Base-by-base conservation (phyloP, 2,329 filamentous ascomycete genomes). In the Cyanodermella asteris region DNA sequence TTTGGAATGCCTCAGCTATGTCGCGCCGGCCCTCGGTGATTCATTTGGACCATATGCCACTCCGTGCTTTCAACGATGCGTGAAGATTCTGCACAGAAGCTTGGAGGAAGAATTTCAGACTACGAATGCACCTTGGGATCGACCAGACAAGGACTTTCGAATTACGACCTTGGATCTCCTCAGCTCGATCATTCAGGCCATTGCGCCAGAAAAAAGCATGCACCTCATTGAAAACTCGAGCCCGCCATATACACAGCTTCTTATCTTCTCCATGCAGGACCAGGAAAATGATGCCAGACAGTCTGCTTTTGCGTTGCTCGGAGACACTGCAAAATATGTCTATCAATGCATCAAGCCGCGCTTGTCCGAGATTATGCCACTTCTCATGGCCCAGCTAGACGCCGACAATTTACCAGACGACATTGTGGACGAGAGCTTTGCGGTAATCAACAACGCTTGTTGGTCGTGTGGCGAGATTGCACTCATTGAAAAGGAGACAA, bases 381-480 rank as follows among this genome's bases (percentile, higher is more conserved):
- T 84, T 24, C 54, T 93, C n/a, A 64, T 93, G 34, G 67, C 70
- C 38, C 82, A 94, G 44, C 65, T 97, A 15, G 82, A 94, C 36
- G 56, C 91, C 36, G 73, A 81, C 32, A 61, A 60, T 28, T 64
- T 81, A 25, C 50, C 68, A 11, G 74, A 82, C 31, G 78, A 90
- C 37, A 75, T 81, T 31, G 69, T 80, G 23, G 78, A 91, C 34
- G 74, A 67, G 11, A 72, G 71, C 9, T 93, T 91, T 46, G 80
- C 81, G 31, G 82, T 94, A 16, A 71, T 94, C 31, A 97, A 94
- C 61, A 97, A 97, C 44, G 84, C 87, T 13, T 94, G 84, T 53
- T 97, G 87, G 87, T 90, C 82, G 5, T 72, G 71, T 13, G 87
- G 87, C 20, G 87, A 97, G 53, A 87, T 94, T 32, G 69, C 81